Conservation (phyloP, 2,329 filamentous ascomycete species). For the Diaporthe sp. region DNA sequence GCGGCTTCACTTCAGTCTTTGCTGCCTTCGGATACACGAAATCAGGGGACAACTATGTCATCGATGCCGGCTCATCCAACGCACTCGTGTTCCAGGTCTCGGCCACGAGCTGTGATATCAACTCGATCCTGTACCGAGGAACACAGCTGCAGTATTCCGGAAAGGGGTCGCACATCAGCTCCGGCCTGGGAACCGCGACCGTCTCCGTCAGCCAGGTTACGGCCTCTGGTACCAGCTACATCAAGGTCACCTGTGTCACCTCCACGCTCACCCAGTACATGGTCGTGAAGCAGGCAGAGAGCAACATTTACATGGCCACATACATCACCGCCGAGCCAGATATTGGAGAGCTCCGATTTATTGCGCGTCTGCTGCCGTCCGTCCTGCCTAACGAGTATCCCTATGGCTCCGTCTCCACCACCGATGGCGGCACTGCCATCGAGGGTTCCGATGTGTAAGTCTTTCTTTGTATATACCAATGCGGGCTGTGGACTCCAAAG, state of each 20-base stretch:
- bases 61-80: conserved; percentile 54
- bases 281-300: conserved; percentile 63
- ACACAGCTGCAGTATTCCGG: conserved; percentile 64
- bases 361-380: conserved; percentile 50
- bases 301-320: conserved; percentile 66
- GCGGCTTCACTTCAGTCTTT: conserved; percentile 47
- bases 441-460: conserved; percentile 59
- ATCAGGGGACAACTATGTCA: conserved; percentile 53
- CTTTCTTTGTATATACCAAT: neutral
- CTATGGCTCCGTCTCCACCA: conserved; percentile 61
- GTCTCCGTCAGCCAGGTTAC: conserved; percentile 51
- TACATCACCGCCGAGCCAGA: conserved; percentile 62
- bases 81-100: conserved; percentile 34
- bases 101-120: conserved; percentile 64
- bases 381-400: conserved; percentile 51
- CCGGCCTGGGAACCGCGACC: conserved; percentile 65
- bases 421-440: conserved; percentile 59
- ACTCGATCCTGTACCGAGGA: conserved; percentile 64
- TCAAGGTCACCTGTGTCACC: conserved; percentile 65
- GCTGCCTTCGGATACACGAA: conserved; percentile 52
- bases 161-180: conserved; percentile 65
- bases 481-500: too few species aligned
- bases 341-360: conserved; percentile 67
- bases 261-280: conserved; percentile 64
- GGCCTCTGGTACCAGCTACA: conserved; percentile 52